These are phyloP conservation scores for Macrophomina pseudophaseolina DNA, from an alignment of 2,329 filamentous ascomycete species.

Conservation along the genomic window DNA sequence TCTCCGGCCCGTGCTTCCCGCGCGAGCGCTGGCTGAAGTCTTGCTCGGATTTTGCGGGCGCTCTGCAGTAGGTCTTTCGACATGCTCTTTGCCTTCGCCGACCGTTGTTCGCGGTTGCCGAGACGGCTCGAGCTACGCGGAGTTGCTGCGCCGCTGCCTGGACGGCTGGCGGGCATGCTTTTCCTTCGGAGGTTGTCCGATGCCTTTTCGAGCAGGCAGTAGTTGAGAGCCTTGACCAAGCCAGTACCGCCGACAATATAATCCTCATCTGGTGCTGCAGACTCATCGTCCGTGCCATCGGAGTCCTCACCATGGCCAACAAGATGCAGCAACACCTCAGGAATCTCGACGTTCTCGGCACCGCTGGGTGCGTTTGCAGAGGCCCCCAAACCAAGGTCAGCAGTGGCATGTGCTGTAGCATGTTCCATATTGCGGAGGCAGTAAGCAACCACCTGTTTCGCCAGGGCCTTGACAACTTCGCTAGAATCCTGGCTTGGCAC, in stretches of 20 bases:
- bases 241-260: slow-evolving; percentile 96
- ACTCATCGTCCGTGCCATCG: slow-evolving; percentile 63
- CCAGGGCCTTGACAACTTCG: slow-evolving; percentile 88
- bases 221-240: slow-evolving; percentile 90
- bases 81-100: slow-evolving; percentile 84
- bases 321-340: slow-evolving; percentile 84
- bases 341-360: slow-evolving; percentile 60
- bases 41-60: slow-evolving; percentile 83
- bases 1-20: slow-evolving; percentile 74
- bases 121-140: slow-evolving; percentile 48
- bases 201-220: slow-evolving; percentile 83
- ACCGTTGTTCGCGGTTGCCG: slow-evolving; percentile 34
- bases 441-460: slow-evolving; percentile 93
- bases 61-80: slow-evolving; percentile 86
- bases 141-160: slow-evolving; percentile 60
- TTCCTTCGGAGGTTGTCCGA: slow-evolving; percentile 53
- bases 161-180: slow-evolving; percentile 32
- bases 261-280: slow-evolving; percentile 82
- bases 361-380: slow-evolving; percentile 50
- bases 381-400: slow-evolving; percentile 34
- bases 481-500: slow-evolving; percentile 80
- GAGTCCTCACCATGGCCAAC: slow-evolving; percentile 70
- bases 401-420: slow-evolving; percentile 69
- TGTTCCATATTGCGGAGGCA: slow-evolving; percentile 89
- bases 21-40: slow-evolving; percentile 81